Conservation (phyloP, 192 early-diverging fungal species). For the Coemansia sp. region DNA sequence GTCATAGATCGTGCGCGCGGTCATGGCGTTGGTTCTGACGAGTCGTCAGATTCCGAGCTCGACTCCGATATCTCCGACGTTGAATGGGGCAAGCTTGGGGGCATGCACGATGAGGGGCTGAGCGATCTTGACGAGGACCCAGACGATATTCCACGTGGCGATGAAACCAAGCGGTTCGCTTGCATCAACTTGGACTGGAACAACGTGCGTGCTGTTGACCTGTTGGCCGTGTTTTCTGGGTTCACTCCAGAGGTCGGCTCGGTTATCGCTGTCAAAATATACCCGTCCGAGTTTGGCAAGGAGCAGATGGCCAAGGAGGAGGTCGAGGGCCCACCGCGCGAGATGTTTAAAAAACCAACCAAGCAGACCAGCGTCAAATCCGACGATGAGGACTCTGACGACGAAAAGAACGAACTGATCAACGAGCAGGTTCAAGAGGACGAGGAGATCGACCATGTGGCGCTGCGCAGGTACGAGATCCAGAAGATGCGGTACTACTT, state of each 20-base stretch:
- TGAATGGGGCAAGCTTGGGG: constrained; percentile 36
- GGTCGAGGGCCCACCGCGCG: constrained; percentile 46
- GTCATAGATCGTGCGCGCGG: constrained; percentile 79
- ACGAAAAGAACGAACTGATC: constrained; percentile 30
- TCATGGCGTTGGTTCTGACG: constrained; percentile 59
- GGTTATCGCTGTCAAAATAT: constrained; percentile 77
- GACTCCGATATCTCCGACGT: constrained; percentile 41
- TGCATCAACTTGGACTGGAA: constrained; percentile 96
- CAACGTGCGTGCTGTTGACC: constrained; percentile 81
- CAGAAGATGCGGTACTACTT: constrained; percentile 90
- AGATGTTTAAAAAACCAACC: constrained; percentile 29
- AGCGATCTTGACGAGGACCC: constrained; percentile 61
- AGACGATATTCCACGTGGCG: constrained; percentile 57
- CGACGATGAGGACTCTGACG: constrained; percentile 24
- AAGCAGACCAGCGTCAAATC: constrained; percentile 27
- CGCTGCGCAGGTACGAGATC: constrained; percentile 87
- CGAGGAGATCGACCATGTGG: constrained; percentile 79
- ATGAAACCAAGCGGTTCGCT: constrained; percentile 74
- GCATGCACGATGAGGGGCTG: constrained; percentile 39
- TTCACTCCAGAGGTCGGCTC: constrained; percentile 76
- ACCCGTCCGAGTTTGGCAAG: constrained; percentile 75
- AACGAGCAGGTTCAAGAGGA: constrained; percentile 58
- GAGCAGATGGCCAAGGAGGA: constrained; percentile 58
- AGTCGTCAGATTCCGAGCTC: constrained; percentile 31
- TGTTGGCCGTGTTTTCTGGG: constrained; percentile 80